A percentile compares a stretch with the other conserved stretches of the same genome.
Conservation (phyloP, 225 moss, liverwort and hornwort genomes). For the Asterella californica region DNA sequence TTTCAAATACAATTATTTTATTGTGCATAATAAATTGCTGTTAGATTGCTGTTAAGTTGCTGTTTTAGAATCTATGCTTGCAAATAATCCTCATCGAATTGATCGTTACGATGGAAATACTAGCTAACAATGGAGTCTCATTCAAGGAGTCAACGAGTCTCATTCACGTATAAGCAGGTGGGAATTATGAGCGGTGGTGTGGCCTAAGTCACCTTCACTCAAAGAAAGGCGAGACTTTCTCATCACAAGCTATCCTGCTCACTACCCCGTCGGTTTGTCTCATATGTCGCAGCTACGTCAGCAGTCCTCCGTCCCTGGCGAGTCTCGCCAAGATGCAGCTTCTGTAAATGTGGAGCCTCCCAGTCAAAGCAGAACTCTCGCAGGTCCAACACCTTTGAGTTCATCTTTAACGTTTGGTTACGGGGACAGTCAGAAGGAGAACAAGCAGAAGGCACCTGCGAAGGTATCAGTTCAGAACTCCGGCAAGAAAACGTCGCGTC, state of each 20-base stretch:
- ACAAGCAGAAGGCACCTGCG: constrained; percentile 14
- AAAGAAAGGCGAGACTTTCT: background rate
- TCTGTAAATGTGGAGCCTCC: background rate
- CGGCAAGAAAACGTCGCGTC: constrained; percentile 16
- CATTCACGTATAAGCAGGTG: too few relatives aligned
- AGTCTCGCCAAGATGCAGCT: constrained; percentile 14
- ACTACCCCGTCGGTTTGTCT: background rate
- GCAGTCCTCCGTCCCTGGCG: constrained; percentile 21
- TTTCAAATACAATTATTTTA: background rate
- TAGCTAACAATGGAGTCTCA: background rate
- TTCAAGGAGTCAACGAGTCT: too few relatives aligned
- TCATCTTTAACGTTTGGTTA: constrained; percentile 32
- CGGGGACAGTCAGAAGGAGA: constrained; percentile 38
- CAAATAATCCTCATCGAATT: too few relatives aligned
- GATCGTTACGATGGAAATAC: background rate
- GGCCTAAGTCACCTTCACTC: background rate
- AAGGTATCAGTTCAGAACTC: constrained; percentile 26
- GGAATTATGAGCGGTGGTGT: too few relatives aligned
- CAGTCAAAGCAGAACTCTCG: constrained; percentile 27
- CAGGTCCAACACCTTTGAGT: constrained; percentile 31
- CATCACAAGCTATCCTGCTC: background rate
- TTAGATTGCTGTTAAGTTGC: too few relatives aligned
- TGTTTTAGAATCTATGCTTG: too few relatives aligned
- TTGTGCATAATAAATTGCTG: too few relatives aligned
- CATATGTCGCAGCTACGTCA: constrained; percentile 45